These are phyloP conservation scores for Auriscalpium vulgare DNA, from an alignment of 768 basidiomycete genomes.

Conservation along the genomic window DNA sequence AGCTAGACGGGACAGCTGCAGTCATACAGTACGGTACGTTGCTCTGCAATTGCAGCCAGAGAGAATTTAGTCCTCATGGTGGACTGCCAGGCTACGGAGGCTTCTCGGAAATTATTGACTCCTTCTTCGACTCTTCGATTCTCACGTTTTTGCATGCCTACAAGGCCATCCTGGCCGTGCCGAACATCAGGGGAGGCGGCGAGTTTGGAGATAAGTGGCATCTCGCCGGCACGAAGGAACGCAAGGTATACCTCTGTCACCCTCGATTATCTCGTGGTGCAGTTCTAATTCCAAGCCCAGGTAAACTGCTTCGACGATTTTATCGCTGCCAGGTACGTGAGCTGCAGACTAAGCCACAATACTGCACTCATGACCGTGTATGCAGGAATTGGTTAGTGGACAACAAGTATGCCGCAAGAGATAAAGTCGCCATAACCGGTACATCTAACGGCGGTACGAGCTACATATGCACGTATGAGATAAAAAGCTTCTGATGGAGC, in stretches of 20 bases:
- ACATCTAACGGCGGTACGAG: constrained; percentile 70
- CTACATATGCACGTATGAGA: neutral
- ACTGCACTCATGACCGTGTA: neutral
- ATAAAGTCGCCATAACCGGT: constrained; percentile 71
- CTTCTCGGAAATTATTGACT: constrained; percentile 64
- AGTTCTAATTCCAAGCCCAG: constrained; percentile 24
- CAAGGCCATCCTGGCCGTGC: constrained; percentile 53
- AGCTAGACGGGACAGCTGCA: constrained; percentile 67
- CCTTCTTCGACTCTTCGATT: constrained; percentile 62
- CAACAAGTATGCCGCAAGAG: constrained; percentile 57
- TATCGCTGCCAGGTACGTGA: constrained; percentile 64
- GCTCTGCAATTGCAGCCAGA: neutral
- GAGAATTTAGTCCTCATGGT: neutral
- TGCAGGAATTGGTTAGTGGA: constrained; percentile 60
- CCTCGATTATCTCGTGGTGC: too few relatives aligned
- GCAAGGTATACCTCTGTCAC: constrained; percentile 40
- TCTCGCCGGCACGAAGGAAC: constrained; percentile 56
- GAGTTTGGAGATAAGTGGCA: constrained; percentile 89
- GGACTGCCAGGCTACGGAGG: constrained; percentile 62
- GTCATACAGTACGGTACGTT: constrained; percentile 65
- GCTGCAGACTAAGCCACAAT: neutral
- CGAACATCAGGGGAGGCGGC: constrained; percentile 46
- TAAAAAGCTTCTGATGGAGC: neutral
- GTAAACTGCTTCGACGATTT: constrained; percentile 78
- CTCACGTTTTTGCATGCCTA: constrained; percentile 70